Base-by-base conservation (phyloP, 768 basidiomycete genomes). In the Auricularia cornea region DNA sequence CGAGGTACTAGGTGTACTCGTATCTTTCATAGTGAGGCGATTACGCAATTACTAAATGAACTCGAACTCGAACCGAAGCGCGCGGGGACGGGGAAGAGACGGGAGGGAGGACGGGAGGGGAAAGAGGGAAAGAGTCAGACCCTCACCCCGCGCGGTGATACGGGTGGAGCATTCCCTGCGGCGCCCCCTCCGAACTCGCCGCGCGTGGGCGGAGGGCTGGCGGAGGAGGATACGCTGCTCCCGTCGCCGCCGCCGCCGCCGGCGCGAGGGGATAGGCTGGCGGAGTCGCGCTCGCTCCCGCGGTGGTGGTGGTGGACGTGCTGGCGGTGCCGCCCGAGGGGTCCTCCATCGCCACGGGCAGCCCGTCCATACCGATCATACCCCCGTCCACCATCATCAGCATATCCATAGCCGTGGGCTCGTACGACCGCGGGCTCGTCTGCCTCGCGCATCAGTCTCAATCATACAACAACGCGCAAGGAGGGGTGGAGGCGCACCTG, bases 271-370 rank as follows among this genome's bases (percentile, higher is more conserved):
- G 52, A 54, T 16, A 26, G 40, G 4, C 26, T 30, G 30, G 8
- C 31, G 11, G 44, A 40, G 30, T 31, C n/a, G 59, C 28, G 28
- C 60, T 31, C 38, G n/a, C n/a, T n/a, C n/a, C n/a, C n/a, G 59
- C 59, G 14, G 14, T 32, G 38, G 41, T 62, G 23, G 40, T 40
- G 18, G 41, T 48, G 40, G n/a, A 23, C n/a, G 61, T 28, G 20
- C 61, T 51, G 5, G 61, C 52, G 40, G 48, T 18, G 14, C 38
- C 33, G 16, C 35, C 61, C 20, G 52, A 6, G 20, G 61, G 61
- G 29, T 62, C 61, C 16, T 62, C 61, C 14, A 62, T 29, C 16
- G 61, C 23, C 16, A 62, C 41, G 16, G 52, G 44, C 29, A 48
- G 40, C n/a, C 41, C 52, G 28, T 48, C 61, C 30, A 48, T 62